Percentiles rank a stretch among this genome's conserved stretches.
Conservation (phyloP, 345 rosid genomes). For the Salix viminalis region DNA sequence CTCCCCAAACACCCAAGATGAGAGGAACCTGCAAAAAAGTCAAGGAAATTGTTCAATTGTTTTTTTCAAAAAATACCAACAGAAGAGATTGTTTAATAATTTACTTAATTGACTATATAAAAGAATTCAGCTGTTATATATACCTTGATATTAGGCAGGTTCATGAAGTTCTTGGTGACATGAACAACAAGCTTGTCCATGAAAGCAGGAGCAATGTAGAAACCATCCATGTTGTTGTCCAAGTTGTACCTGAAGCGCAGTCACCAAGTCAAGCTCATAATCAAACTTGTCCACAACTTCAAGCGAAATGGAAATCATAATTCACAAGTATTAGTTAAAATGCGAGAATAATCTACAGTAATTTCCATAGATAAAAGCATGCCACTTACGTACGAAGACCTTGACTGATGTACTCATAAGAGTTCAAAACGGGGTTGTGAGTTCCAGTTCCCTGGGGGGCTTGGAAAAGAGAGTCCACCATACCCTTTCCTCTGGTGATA, state of each 20-base stretch:
- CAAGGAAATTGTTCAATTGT: not conserved
- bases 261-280: not conserved
- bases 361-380: not conserved
- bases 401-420: slow-evolving; percentile 77
- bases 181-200: slow-evolving; percentile 98
- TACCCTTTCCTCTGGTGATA: slow-evolving; percentile 84
- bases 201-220: slow-evolving; percentile 93
- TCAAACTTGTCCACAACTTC: not conserved
- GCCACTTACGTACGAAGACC: slow-evolving; percentile 67
- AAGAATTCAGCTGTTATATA: not conserved
- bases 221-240: slow-evolving; percentile 82
- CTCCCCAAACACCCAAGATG: slow-evolving; percentile 99
- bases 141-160: slow-evolving; percentile 89
- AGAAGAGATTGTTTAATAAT: not conserved
- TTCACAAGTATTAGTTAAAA: not conserved
- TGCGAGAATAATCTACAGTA: not conserved
- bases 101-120: not conserved
- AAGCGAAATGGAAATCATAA: not conserved
- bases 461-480: slow-evolving; percentile 92
- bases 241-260: slow-evolving; percentile 48
- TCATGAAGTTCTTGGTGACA: slow-evolving; percentile 93
- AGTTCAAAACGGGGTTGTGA: slow-evolving; percentile 72
- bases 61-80: not conserved
- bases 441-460: slow-evolving; percentile 77
- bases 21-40: slow-evolving; percentile 61